Conservation (phyloP, 495 filamentous ascomycete genomes). For the Xylaria flabelliformis region DNA sequence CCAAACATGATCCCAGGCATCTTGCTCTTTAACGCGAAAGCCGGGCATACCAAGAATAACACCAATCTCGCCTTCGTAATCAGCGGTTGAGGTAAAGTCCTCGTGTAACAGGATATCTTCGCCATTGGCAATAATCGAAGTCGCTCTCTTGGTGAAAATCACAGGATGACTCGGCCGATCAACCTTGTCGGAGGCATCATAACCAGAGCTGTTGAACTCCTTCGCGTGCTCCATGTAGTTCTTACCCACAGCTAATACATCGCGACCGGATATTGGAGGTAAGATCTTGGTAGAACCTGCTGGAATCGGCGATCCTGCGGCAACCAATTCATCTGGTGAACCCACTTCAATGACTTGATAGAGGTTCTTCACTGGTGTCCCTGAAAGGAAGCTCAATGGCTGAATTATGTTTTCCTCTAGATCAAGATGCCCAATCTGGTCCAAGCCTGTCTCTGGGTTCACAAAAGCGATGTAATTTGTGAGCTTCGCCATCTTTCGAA, state of each 20-base stretch:
- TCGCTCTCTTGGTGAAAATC: conserved; percentile 60
- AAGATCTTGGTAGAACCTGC: conserved; percentile 50
- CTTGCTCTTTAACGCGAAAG: conserved; percentile 50
- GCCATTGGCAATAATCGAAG: conserved; percentile 54
- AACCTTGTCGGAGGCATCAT: conserved; percentile 56
- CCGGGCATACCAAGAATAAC: conserved; percentile 61
- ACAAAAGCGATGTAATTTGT: conserved; percentile 49
- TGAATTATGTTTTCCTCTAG: conserved; percentile 47
- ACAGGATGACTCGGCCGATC: conserved; percentile 49
- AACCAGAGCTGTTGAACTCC: conserved; percentile 53
- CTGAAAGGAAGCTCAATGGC: conserved; percentile 56
- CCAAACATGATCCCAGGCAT: conserved; percentile 61
- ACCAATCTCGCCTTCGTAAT: conserved; percentile 66
- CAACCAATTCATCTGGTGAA: conserved; percentile 39
- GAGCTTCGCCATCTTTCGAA: conserved; percentile 18
- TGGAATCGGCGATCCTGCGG: conserved; percentile 43
- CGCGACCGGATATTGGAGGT: conserved; percentile 56
- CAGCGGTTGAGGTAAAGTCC: conserved; percentile 56
- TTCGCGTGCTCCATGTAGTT: conserved; percentile 59
- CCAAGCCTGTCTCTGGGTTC: conserved; percentile 33
- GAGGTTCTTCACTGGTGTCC: conserved; percentile 53
- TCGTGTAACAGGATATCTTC: conserved; percentile 52
- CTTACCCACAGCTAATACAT: conserved; percentile 61
- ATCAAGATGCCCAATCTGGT: conserved; percentile 57
- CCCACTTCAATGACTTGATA: conserved; percentile 59